Evolutionary conservation across 495 filamentous ascomycete genomes (phyloP).

Genomic region (Lasiosphaeria hispida): DNA sequence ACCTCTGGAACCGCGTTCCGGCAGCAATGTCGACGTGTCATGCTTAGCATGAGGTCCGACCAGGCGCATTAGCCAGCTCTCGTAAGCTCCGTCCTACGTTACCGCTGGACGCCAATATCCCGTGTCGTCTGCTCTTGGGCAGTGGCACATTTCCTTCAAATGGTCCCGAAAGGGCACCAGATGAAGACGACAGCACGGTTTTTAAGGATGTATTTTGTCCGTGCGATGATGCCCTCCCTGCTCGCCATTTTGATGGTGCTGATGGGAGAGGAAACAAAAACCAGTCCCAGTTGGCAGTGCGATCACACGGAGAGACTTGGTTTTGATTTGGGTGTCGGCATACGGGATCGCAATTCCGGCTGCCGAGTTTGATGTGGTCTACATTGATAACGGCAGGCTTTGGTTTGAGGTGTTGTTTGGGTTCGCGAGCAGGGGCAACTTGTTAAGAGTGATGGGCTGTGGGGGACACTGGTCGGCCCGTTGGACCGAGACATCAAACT

Average conservation of each 20-base stretch:
- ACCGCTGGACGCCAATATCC: constrained; percentile 64
- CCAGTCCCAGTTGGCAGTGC: constrained; percentile 78
- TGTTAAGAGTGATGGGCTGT: constrained; percentile 11
- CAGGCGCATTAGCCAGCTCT: constrained; percentile 77
- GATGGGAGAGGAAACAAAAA: constrained; percentile 81
- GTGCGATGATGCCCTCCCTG: constrained; percentile 60
- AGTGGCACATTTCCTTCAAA: constrained; percentile 33
- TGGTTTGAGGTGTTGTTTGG: constrained; percentile 6
- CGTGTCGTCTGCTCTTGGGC: constrained; percentile 29
- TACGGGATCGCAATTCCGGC: constrained; percentile 33
- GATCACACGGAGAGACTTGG: constrained; percentile 64
- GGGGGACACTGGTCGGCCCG: constrained; percentile 14
- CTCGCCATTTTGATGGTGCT: constrained; percentile 21
- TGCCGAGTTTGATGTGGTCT: constrained; percentile 39
- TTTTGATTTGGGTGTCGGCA: constrained; percentile 31
- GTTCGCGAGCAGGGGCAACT: constrained; percentile 16
- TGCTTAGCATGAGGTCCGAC: constrained; percentile 47
- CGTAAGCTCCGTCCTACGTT: constrained; percentile 43
- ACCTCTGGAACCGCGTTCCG: constrained; percentile 41
- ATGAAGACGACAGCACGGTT: constrained; percentile 61
- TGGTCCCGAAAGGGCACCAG: constrained; percentile 39
- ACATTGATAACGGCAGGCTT: constrained; percentile 38
- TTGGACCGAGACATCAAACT: constrained; percentile 19
- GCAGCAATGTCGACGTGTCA: constrained; percentile 44
- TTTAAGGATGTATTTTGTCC: constrained; percentile 84